Percentiles rank a stretch among this genome's conserved stretches.
Conservation (phyloP, 169 alveolate species). For the Perkinsus chesapeaki region DNA sequence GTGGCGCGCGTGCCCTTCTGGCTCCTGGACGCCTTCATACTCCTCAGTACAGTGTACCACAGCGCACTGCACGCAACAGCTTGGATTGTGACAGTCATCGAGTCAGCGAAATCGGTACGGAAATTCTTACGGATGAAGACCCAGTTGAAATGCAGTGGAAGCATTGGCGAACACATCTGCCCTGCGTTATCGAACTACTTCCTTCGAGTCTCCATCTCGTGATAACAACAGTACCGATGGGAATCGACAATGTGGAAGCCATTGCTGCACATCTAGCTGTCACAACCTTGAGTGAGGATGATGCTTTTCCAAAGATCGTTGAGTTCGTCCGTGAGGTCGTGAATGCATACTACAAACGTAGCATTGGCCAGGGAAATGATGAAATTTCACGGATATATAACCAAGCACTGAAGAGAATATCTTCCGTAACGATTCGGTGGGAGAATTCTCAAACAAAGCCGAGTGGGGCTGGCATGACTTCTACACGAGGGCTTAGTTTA, state of each 20-base stretch:
- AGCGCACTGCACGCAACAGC: background rate
- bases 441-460: too few relatives aligned
- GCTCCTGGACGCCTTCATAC: background rate
- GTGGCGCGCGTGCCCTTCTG: background rate
- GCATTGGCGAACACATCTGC: background rate
- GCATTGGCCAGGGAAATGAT: background rate
- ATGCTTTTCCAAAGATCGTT: background rate
- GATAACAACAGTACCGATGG: background rate
- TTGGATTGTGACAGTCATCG: background rate
- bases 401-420: too few relatives aligned
- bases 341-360: background rate
- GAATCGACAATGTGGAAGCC: background rate
- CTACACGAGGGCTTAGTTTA: too few relatives aligned
- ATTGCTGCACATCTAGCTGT: background rate
- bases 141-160: too few relatives aligned
- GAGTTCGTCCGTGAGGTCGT: too few relatives aligned
- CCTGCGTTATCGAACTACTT: background rate
- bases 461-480: too few relatives aligned
- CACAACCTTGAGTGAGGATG: background rate
- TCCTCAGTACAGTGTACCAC: background rate
- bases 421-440: too few relatives aligned
- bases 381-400: too few relatives aligned
- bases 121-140: too few relatives aligned
- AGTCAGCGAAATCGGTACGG: background rate
- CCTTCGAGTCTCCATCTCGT: background rate